phyloP scores from a whole-genome alignment of 495 filamentous ascomycete species.

The Trichoderma reesei region DNA sequence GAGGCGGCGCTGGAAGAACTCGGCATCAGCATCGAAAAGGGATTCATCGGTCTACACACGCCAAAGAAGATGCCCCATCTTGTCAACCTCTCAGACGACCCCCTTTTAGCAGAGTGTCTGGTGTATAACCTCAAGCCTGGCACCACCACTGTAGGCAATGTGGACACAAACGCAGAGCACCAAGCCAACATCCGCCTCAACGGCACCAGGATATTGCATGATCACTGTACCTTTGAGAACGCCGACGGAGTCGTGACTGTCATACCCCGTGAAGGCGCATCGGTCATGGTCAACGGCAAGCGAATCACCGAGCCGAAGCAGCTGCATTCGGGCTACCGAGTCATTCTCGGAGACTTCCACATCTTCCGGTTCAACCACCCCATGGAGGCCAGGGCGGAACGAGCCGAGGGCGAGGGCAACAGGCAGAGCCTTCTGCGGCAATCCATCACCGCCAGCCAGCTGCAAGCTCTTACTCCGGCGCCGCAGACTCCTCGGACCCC shows the following conservation, averaged over 20 bases:
- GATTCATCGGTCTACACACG: constrained; percentile 88
- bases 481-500: constrained; percentile 29
- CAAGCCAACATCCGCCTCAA: constrained; percentile 86
- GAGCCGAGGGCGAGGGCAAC: constrained; percentile 51
- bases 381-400: constrained; percentile 85
- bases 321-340: constrained; percentile 81
- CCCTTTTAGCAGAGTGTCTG: constrained; percentile 87
- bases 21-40: constrained; percentile 97
- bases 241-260: constrained; percentile 88
- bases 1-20: constrained; percentile 93
- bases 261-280: constrained; percentile 77
- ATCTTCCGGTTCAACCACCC: constrained; percentile 99
- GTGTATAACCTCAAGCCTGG: constrained; percentile 98
- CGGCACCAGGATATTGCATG: constrained; percentile 79
- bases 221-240: constrained; percentile 87
- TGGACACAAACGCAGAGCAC: constrained; percentile 65
- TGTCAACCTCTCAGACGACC: constrained; percentile 95
- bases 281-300: constrained; percentile 95
- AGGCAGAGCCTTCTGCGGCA: constrained; percentile 73
- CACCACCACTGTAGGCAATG: constrained; percentile 84
- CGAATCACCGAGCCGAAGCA: constrained; percentile 73
- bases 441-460: constrained; percentile 72
- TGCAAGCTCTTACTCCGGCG: constrained; percentile 51
- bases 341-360: constrained; percentile 97
- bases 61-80: constrained; percentile 99